Conservation (phyloP, 1,284 basidiomycete species). For the Malassezia yamatoensis region DNA sequence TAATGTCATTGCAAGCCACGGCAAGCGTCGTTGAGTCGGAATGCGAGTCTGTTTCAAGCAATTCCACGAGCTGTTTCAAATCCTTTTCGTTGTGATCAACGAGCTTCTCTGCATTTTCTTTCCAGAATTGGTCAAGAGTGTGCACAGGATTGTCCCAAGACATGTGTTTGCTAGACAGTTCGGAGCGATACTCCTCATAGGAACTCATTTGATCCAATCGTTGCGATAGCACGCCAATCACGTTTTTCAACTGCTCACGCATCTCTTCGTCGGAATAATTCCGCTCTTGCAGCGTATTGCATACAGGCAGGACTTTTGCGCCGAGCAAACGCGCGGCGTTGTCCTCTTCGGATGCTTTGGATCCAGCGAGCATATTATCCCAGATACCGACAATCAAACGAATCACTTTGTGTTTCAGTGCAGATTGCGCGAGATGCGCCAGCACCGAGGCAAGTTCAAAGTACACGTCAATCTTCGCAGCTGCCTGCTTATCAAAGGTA, state of each 20-base stretch:
- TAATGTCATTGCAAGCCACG: conserved; percentile 40
- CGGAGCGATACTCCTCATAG: conserved; percentile 88
- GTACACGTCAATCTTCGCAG: conserved; percentile 77
- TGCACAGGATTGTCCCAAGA: conserved; percentile 84
- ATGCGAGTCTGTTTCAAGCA: conserved; percentile 19
- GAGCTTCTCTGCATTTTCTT: conserved; percentile 75
- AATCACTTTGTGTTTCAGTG: conserved; percentile 94
- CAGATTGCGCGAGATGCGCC: conserved; percentile 71
- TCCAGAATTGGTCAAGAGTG: conserved; percentile 94
- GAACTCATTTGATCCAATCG: conserved; percentile 83
- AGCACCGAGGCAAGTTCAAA: conserved; percentile 82
- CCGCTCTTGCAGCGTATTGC: conserved; percentile 68
- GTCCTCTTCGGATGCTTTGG: conserved; percentile 60
- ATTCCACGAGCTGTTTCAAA: conserved; percentile 73
- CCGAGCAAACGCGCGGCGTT: conserved; percentile 90
- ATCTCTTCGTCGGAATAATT: conserved; percentile 88
- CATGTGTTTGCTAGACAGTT: conserved; percentile 76
- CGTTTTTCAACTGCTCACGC: conserved; percentile 75
- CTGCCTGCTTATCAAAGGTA: conserved; percentile 75
- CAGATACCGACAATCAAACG: conserved; percentile 89
- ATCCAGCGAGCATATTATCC: conserved; percentile 60
- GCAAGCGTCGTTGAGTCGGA: conserved; percentile 30
- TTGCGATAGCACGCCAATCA: conserved; percentile 68
- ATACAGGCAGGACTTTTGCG: conserved; percentile 71
- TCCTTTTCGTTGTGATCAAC: conserved; percentile 86